Conservation (phyloP, 805 yeast genomes). For the Candida boleticola region DNA sequence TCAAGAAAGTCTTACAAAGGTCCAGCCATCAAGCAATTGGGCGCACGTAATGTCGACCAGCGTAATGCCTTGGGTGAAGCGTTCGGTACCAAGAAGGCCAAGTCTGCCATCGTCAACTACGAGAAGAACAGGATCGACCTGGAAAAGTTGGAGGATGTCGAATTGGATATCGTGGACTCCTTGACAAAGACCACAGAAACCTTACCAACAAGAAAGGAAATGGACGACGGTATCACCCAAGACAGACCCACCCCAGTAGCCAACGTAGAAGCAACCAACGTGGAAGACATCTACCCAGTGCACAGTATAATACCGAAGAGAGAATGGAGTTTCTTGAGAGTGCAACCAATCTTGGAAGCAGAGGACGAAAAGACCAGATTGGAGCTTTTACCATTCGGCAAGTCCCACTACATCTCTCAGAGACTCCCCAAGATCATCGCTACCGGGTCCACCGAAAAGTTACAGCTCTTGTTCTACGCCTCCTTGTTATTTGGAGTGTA, state of each 20-base stretch:
- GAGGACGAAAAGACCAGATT: slow-evolving; percentile 46
- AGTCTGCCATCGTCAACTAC: slow-evolving; percentile 77
- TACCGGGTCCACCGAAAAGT: slow-evolving; percentile 48
- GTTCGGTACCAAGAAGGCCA: slow-evolving; percentile 96
- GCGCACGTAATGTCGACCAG: slow-evolving; percentile 51
- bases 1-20: slow-evolving; percentile 55
- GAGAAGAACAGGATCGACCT: slow-evolving; percentile 87
- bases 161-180: slow-evolving; percentile 77
- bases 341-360: slow-evolving; percentile 59
- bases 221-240: slow-evolving; percentile 53
- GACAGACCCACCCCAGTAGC: slow-evolving; percentile 85
- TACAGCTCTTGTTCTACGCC: slow-evolving; percentile 75
- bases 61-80: slow-evolving; percentile 90
- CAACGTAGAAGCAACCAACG: slow-evolving; percentile 74
- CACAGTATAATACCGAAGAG: slow-evolving; percentile 63
- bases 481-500: slow-evolving; percentile 80
- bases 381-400: slow-evolving; percentile 60
- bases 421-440: slow-evolving; percentile 39
- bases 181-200: slow-evolving; percentile 67
- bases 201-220: slow-evolving; percentile 69
- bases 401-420: slow-evolving; percentile 55
- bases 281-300: slow-evolving; percentile 79
- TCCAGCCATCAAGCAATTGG: slow-evolving; percentile 61
- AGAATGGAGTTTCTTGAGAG: slow-evolving; percentile 64
- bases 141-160: slow-evolving; percentile 69